Conservation (phyloP, 495 filamentous ascomycete genomes). For the Aspergillus funiculosus region DNA sequence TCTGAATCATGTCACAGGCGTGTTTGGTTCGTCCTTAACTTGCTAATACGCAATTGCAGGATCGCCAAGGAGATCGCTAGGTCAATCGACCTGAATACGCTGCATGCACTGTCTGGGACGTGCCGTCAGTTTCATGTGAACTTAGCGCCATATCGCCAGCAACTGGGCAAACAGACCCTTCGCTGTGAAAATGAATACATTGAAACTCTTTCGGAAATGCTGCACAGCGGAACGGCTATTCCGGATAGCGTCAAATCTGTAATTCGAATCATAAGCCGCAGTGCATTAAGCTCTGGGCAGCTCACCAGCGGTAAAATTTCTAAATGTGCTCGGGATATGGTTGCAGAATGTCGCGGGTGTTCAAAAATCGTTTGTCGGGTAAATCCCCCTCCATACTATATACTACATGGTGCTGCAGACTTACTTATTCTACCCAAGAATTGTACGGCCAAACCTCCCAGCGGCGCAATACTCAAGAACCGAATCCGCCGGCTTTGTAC, state of each 20-base stretch:
- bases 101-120: constrained; percentile 71
- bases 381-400: constrained; percentile 12
- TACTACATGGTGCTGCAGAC: too few relatives aligned
- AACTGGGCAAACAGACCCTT: constrained; percentile 65
- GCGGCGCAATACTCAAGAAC: constrained; percentile 51
- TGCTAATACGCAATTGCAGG: constrained; percentile 42
- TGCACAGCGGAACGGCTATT: constrained; percentile 28
- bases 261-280: constrained; percentile 30
- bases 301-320: constrained; percentile 61
- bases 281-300: constrained; percentile 28
- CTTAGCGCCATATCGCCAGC: constrained; percentile 67
- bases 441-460: constrained; percentile 73
- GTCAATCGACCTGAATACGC: constrained; percentile 74
- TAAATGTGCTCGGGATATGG: constrained; percentile 78
- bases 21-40: constrained; percentile 15
- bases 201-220: constrained; percentile 36
- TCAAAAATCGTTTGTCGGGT: constrained; percentile 73
- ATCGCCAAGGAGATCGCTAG: constrained; percentile 69
- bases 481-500: constrained; percentile 76
- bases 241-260: constrained; percentile 36
- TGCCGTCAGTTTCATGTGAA: constrained; percentile 73
- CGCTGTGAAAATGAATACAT: constrained; percentile 68
- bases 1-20: constrained; percentile 15
- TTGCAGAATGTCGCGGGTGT: constrained; percentile 73
- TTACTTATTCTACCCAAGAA: constrained; percentile 58